Evolutionary conservation across 2,329 filamentous ascomycete genomes (phyloP).

Genomic region (Penicillium brevicompactum): DNA sequence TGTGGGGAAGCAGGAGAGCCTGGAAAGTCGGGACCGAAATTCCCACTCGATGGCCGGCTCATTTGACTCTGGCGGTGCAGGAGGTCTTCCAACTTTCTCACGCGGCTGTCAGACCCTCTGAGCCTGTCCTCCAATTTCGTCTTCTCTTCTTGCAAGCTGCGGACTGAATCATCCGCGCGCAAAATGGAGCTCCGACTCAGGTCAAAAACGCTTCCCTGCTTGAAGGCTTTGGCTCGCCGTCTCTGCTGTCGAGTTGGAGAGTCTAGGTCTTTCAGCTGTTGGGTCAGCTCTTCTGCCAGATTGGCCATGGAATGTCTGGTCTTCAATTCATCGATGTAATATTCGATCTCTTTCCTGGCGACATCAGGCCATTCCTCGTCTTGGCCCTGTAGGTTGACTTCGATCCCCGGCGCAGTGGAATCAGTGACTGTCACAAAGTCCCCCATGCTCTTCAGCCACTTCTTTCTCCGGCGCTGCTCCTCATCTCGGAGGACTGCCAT

Average conservation of each 20-base stretch:
- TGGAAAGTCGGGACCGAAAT: slow-evolving; percentile 48
- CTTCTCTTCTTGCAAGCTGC: slow-evolving; percentile 81
- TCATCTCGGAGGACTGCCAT: slow-evolving; percentile 91
- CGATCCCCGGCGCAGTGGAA: slow-evolving; percentile 71
- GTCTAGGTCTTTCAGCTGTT: slow-evolving; percentile 76
- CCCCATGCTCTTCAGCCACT: slow-evolving; percentile 85
- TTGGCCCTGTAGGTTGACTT: slow-evolving; percentile 80
- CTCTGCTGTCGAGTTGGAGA: slow-evolving; percentile 83
- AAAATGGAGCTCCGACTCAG: slow-evolving; percentile 85
- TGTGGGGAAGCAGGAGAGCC: slow-evolving; percentile 45
- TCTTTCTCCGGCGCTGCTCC: slow-evolving; percentile 82
- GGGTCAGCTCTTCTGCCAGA: slow-evolving; percentile 71
- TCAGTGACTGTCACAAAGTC: slow-evolving; percentile 69
- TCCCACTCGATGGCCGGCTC: slow-evolving; percentile 55
- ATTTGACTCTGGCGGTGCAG: slow-evolving; percentile 76
- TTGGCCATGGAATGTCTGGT: slow-evolving; percentile 65
- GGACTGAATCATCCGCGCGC: slow-evolving; percentile 79
- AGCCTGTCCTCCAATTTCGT: slow-evolving; percentile 70
- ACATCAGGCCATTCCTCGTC: slow-evolving; percentile 80
- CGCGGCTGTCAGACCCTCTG: slow-evolving; percentile 82
- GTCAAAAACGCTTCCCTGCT: slow-evolving; percentile 93
- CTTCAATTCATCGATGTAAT: slow-evolving; percentile 69
- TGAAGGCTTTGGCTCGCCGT: slow-evolving; percentile 88
- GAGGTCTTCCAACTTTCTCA: slow-evolving; percentile 87
- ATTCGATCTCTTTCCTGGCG: slow-evolving; percentile 72